Conservation (phyloP, 805 yeast genomes). For the Lipomyces orientalis region DNA sequence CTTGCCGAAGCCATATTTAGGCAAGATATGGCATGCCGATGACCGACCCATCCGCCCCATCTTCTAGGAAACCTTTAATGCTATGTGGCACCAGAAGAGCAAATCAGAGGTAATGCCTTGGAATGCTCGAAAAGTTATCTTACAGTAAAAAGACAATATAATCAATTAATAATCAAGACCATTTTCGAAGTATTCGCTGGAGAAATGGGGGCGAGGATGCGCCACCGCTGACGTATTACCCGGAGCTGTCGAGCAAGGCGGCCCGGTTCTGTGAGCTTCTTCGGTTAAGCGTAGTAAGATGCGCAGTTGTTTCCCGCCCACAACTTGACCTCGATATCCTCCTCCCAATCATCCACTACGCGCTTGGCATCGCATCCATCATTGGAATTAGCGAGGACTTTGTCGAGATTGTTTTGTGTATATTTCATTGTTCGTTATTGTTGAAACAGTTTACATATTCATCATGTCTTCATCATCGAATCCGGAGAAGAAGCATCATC, state of each 20-base stretch:
- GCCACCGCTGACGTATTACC: not conserved
- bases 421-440: constrained; percentile 7
- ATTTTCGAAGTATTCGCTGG: too few species aligned
- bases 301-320: not conserved
- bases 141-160: not conserved
- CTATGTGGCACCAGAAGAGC: too few species aligned
- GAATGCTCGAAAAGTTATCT: not conserved
- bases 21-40: too few species aligned
- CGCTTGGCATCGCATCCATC: not conserved
- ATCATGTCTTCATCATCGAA: constrained; percentile 22
- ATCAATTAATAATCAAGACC: not conserved
- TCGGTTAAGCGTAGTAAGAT: not conserved
- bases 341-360: not conserved
- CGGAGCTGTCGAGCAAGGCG: not conserved
- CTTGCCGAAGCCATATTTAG: too few species aligned
- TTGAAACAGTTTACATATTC: not conserved
- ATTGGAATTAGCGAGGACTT: not conserved
- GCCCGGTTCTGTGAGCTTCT: constrained; percentile 4
- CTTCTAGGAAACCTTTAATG: too few species aligned
- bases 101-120: not conserved
- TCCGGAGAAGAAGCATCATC: constrained; percentile 43
- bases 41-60: too few species aligned
- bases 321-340: not conserved
- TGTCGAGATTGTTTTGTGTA: constrained; percentile 10
- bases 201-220: not conserved